Evolutionary conservation across 2,329 filamentous ascomycete species (phyloP), one percentile per base, ranked within the genome.

Genomic region (Tolypocladium album): DNA sequence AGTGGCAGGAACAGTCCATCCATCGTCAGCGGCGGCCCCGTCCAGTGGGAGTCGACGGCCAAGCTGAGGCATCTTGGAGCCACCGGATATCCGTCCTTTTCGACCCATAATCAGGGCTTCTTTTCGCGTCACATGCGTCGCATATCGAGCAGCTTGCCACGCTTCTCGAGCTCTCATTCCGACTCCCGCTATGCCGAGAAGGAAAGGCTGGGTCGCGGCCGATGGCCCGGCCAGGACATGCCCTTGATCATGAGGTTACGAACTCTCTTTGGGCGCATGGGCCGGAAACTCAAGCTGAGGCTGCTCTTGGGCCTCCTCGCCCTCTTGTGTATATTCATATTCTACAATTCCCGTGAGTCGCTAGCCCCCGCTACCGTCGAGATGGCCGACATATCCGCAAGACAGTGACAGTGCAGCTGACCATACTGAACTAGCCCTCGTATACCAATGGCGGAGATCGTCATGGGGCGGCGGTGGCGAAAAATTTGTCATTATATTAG

Each of bases 401-500:
- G 13, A 11, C 34, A 36, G 34, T 8, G 27, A 13, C 5, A 7
- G 27, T 12, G 13, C 8, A 59, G 55, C 58, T 57, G 58, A 62
- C 56, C 56, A 13, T 6, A 38, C 1, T 61, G 47, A 61, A 55
- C 20, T 66, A 83, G 81, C 81, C 31, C 70, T 84, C 6, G 68
- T 79, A 40, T 83, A 83, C 66, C 76, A 77, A 71, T 96, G 90
- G 79, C 85, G 91, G 68, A 82, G 89, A 75, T 82, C 88, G 55
- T 77, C 86, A 42, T 82, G 82, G 74, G 79, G 95, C 4, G 92
- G 93, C 57, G 90, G 90, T 56, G 94, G 94, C 24, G 87, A 88
- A 70, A 97, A 96, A 69, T 92, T 89, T 70, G 94, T 99, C 64
- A 88, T 99, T 59, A 92, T 99, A 63, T 80, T 97, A 24, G 92